phyloP scores from a whole-genome alignment of 1,284 basidiomycete genomes.

The Ganoderma meredithae region DNA sequence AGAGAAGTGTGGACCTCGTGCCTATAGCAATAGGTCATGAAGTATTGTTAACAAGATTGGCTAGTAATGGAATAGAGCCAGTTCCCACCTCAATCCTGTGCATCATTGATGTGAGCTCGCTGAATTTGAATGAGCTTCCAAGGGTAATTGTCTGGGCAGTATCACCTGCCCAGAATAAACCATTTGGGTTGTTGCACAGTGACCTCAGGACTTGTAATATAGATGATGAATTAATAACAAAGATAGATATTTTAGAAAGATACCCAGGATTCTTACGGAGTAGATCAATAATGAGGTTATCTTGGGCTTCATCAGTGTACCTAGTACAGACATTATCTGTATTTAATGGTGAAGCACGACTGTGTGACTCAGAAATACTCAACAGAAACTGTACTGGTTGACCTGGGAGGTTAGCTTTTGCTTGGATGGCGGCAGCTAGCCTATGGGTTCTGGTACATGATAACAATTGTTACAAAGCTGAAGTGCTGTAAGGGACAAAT shows the following conservation, averaged over 20 bases:
- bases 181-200: slow-evolving; percentile 69
- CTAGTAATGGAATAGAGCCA: background rate
- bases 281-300: slow-evolving; percentile 73
- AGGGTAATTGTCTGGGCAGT: slow-evolving; percentile 82
- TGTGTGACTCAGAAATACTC: background rate
- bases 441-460: background rate
- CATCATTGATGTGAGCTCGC: slow-evolving; percentile 74
- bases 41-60: background rate
- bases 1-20: background rate
- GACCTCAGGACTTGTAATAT: slow-evolving; percentile 55
- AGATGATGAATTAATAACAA: too few relatives aligned
- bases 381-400: slow-evolving; percentile 4
- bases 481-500: background rate
- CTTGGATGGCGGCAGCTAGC: background rate
- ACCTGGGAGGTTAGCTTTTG: background rate
- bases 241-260: too few relatives aligned
- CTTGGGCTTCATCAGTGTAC: slow-evolving; percentile 79
- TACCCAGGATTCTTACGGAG: background rate
- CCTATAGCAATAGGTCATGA: background rate
- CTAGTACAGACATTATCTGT: slow-evolving; percentile 42
- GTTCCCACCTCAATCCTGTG: slow-evolving; percentile 67
- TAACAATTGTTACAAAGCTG: background rate
- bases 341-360: background rate
- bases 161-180: slow-evolving; percentile 82
- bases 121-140: slow-evolving; percentile 75